Percentiles rank a stretch among this genome's conserved stretches.
phyloP scores from a whole-genome alignment of 2,329 filamentous ascomycete species.

The Trichoderma gracile region DNA sequence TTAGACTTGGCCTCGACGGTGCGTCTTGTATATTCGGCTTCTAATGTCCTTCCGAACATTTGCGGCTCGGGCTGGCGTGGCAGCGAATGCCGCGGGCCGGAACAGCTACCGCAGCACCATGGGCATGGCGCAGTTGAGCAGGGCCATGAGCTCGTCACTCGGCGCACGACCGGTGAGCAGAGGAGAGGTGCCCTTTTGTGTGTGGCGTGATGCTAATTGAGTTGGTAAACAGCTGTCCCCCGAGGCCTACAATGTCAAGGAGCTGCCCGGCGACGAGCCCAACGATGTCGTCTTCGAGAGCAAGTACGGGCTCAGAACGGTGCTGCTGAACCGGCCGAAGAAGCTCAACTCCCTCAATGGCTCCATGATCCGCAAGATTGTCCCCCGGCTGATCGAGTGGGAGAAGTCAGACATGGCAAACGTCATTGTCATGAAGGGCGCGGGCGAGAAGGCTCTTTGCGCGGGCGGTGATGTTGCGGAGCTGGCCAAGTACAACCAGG shows the following conservation, averaged over 20 bases:
- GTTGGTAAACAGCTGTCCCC: slow-evolving; percentile 38
- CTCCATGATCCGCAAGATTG: slow-evolving; percentile 94
- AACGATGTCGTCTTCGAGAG: slow-evolving; percentile 93
- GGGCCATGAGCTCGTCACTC: slow-evolving; percentile 63
- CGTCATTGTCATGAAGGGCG: slow-evolving; percentile 87
- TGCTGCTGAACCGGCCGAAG: slow-evolving; percentile 89
- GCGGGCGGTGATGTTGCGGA: slow-evolving; percentile 87
- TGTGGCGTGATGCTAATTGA: slow-evolving; percentile 5
- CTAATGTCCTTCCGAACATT: slow-evolving; percentile 61
- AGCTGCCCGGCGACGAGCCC: slow-evolving; percentile 68
- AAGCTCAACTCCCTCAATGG: slow-evolving; percentile 91
- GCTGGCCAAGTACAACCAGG: slow-evolving; percentile 72
- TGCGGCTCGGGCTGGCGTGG: slow-evolving; percentile 54
- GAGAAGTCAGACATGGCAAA: slow-evolving; percentile 92
- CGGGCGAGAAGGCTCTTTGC: slow-evolving; percentile 82
- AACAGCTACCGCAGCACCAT: slow-evolving; percentile 45
- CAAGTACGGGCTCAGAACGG: slow-evolving; percentile 83
- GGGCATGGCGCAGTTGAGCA: slow-evolving; percentile 79
- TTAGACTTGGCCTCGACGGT: slow-evolving; percentile 36
- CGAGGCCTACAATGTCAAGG: slow-evolving; percentile 47
- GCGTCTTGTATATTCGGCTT: slow-evolving; percentile 41
- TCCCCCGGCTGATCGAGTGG: slow-evolving; percentile 88
- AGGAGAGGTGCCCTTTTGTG: background rate
- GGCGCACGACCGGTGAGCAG: slow-evolving; percentile 35
- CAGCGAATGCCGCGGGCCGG: slow-evolving; percentile 48